Percentiles rank a stretch among this genome's conserved stretches.
Evolutionary conservation across 805 yeast species (phyloP).

Genomic region (Wickerhamiella allomyrinae): DNA sequence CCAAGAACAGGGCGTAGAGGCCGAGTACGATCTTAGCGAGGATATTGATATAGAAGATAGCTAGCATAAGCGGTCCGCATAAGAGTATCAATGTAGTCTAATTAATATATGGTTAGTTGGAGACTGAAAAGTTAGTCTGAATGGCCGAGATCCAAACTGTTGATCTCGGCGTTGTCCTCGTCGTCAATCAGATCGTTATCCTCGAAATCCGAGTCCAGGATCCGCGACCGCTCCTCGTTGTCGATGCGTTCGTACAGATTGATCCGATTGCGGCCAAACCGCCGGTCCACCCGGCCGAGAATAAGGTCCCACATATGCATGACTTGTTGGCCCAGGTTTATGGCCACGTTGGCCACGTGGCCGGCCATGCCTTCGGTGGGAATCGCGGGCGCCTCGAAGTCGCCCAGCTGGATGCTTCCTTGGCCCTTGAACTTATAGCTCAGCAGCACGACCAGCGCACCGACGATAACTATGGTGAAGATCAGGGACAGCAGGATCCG

Average conservation of each 20-base stretch:
- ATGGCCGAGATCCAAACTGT: slow-evolving; percentile 4
- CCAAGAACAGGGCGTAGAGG: slow-evolving; percentile 12
- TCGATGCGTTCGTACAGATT: slow-evolving; percentile 23
- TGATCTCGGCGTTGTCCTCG: slow-evolving; percentile 9
- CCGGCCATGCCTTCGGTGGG: not conserved
- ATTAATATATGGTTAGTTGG: no score
- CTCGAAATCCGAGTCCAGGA: slow-evolving; percentile 18
- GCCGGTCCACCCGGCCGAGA: slow-evolving; percentile 3
- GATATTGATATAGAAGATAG: no score
- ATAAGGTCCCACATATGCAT: slow-evolving; percentile 2
- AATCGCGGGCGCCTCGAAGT: not conserved
- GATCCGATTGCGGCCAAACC: slow-evolving; percentile 11
- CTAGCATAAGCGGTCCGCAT: no score
- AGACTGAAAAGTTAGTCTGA: not conserved
- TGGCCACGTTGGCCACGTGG: slow-evolving; percentile 2
- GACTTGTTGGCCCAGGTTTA: slow-evolving; percentile 1
- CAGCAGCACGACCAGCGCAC: not conserved
- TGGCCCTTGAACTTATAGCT: slow-evolving; percentile 1
- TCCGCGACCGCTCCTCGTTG: slow-evolving; percentile 22
- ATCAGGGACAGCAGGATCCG: slow-evolving; percentile 32
- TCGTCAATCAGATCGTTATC: slow-evolving; percentile 15
- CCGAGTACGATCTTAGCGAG: slow-evolving; percentile 17
- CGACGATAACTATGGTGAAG: not conserved
- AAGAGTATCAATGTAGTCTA: no score
- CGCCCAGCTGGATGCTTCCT: slow-evolving; percentile 8